phyloP scores from a whole-genome alignment of 257 asterid species.

The Verbascum thapsus region DNA sequence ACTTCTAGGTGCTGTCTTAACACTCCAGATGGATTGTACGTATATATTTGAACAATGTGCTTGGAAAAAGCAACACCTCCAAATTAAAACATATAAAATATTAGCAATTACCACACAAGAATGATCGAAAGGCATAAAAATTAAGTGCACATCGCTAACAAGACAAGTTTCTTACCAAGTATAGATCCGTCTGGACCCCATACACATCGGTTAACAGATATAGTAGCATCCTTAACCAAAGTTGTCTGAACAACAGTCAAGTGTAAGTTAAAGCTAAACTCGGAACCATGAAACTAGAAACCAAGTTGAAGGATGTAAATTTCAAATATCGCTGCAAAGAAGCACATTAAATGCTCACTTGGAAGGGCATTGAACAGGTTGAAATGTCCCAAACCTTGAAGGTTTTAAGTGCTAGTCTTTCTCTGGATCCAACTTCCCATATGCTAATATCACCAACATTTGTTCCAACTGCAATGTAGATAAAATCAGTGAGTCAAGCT shows the following conservation, averaged over 20 bases:
- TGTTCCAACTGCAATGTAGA: slow-evolving; percentile 77
- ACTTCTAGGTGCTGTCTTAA: slow-evolving; percentile 89
- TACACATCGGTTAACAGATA: slow-evolving; percentile 85
- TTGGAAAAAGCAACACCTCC: slow-evolving; percentile 91
- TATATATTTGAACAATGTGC: slow-evolving; percentile 88
- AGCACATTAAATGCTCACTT: slow-evolving; percentile 53
- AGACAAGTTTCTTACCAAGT: slow-evolving; percentile 59
- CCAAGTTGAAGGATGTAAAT: slow-evolving; percentile 8
- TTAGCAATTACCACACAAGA: slow-evolving; percentile 24
- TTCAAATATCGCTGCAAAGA: slow-evolving; percentile 21
- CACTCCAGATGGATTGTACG: slow-evolving; percentile 80
- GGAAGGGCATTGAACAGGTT: slow-evolving; percentile 84
- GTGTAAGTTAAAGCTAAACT: slow-evolving; percentile 8
- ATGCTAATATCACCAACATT: slow-evolving; percentile 97
- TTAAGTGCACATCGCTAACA: slow-evolving; percentile 19
- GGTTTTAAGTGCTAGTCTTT: slow-evolving; percentile 78
- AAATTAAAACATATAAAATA: slow-evolving; percentile 33
- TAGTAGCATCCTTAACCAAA: slow-evolving; percentile 83
- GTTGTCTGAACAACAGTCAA: slow-evolving; percentile 60
- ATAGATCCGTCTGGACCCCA: slow-evolving; percentile 99
- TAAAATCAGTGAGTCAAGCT: slow-evolving; percentile 14
- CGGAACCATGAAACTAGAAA: slow-evolving; percentile 1
- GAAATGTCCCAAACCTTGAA: slow-evolving; percentile 93
- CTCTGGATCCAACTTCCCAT: slow-evolving; percentile 97
- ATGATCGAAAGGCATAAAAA: slow-evolving; percentile 11